These are phyloP conservation scores for Ceratobasidium sp. DNA, from an alignment of 1,284 basidiomycete species.

Conservation along the genomic window DNA sequence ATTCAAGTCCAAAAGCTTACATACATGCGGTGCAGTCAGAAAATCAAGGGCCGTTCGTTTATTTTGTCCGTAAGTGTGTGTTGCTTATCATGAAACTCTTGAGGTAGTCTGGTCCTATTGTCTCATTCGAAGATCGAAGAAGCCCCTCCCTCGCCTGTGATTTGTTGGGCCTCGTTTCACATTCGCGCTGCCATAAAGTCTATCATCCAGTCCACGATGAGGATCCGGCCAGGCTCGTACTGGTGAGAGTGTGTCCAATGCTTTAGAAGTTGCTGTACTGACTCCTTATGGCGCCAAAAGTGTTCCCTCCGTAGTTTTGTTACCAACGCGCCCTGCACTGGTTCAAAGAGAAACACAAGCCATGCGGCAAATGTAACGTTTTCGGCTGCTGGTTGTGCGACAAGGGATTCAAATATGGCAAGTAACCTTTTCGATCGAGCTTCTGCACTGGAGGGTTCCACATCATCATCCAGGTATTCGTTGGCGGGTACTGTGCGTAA, in stretches of 20 bases:
- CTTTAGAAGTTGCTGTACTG: neutral
- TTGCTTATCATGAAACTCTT: neutral
- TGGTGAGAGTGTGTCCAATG: neutral
- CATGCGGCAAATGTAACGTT: slow-evolving; percentile 10
- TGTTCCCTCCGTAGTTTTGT: neutral
- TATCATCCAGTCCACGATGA: neutral
- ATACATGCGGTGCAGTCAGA: too few species aligned
- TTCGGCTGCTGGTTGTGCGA: neutral
- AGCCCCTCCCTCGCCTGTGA: neutral
- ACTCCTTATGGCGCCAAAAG: neutral
- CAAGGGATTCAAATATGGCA: neutral
- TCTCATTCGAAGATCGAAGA: neutral
- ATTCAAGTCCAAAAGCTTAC: too few species aligned
- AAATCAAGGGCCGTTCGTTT: too few species aligned
- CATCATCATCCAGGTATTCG: neutral
- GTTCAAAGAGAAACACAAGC: neutral
- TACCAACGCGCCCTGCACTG: neutral
- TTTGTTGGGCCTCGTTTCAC: neutral
- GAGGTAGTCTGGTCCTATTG: neutral
- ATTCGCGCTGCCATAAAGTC: neutral
- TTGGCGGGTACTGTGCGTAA: neutral
- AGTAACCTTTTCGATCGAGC: neutral
- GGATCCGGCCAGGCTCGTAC: neutral
- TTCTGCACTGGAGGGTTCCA: neutral
- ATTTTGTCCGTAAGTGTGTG: too few species aligned